Evolutionary conservation across 306 rosid species (phyloP).

Genomic region (Medicago ruthenica): DNA sequence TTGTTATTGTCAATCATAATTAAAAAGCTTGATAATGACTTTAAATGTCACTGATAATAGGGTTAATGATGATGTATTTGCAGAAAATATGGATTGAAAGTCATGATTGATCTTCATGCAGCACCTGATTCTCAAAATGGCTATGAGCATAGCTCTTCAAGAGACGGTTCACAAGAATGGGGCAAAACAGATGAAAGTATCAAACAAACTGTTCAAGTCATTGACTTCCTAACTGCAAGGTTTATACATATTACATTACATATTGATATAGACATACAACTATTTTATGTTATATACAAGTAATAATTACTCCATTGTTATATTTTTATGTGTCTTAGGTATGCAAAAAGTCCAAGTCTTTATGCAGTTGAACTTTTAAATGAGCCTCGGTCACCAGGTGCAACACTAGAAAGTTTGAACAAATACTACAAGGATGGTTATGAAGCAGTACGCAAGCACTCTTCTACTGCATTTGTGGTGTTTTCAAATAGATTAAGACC

Average conservation of each 20-base stretch:
- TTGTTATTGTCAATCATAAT: too few relatives aligned
- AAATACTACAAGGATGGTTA: conserved; percentile 72
- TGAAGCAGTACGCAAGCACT: conserved; percentile 64
- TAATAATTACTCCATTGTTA: too few relatives aligned
- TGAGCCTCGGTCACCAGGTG: conserved; percentile 73
- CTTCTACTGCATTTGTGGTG: conserved; percentile 56
- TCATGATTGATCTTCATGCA: conserved; percentile 85
- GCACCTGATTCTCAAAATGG: conserved; percentile 84
- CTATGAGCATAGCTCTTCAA: conserved; percentile 60
- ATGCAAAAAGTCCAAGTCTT: conserved; percentile 60
- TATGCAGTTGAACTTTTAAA: conserved; percentile 77
- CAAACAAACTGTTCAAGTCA: conserved; percentile 63
- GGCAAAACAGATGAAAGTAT: conserved; percentile 66
- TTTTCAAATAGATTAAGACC: conserved; percentile 64
- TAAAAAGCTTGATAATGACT: too few relatives aligned
- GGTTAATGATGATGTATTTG: too few relatives aligned
- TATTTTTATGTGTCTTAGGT: conserved; percentile 46
- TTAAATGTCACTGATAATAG: too few relatives aligned
- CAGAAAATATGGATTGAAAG: conserved; percentile 73
- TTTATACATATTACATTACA: conserved; percentile 4
- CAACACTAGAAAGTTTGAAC: conserved; percentile 50
- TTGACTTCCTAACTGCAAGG: conserved; percentile 77
- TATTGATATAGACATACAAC: too few relatives aligned
- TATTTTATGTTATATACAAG: too few relatives aligned
- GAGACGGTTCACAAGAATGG: conserved; percentile 81